Base-by-base conservation (phyloP, 306 rosid genomes). In the Quillaja saponaria region DNA sequence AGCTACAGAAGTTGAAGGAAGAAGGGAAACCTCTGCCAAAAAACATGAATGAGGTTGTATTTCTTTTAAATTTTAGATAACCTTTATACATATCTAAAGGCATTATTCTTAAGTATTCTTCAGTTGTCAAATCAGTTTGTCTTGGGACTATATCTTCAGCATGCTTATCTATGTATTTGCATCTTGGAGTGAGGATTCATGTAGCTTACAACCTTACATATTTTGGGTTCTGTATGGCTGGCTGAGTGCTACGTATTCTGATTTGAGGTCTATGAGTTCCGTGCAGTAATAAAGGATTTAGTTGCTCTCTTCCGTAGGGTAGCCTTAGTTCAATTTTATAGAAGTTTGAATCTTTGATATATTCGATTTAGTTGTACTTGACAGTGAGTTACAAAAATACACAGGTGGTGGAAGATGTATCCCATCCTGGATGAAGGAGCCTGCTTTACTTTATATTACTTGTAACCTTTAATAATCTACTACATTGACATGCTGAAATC, bases 1-100 rank as follows among this genome's bases (percentile, higher is more conserved):
- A 84, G 90, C 71, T 92, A n/a, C 75, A 72, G 39, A 72, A 78
- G 76, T 68, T 88, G 63, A 59, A 86, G 64, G 75, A 83, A 81
- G 96, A 92, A 83, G 96, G 96, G 74, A 92, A 92, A 74, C 95
- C 98, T 6, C 58, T 83, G 79, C 96, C 96, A 0, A 88, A 56
- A 70, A 86, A 58, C 75, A 28, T 92, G 21, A 68, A 66, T 6
- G 98, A 92, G 82, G 88, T 87, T 71, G 59, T 34, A 14, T 74
- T 66, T 57, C 60, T 69, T 13, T 19, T 20, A 34, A 17, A 31
- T 48, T 54, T n/a, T n/a, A n/a, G n/a, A n/a, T n/a, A n/a, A n/a
- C n/a, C n/a, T n/a, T n/a, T n/a, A n/a, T n/a, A n/a, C n/a, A n/a
- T n/a, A n/a, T n/a, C n/a, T n/a, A n/a, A n/a, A n/a, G n/a, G 42